These are phyloP conservation scores for Cubamyces lactineus DNA, from an alignment of 768 basidiomycete genomes.

Conservation along the genomic window DNA sequence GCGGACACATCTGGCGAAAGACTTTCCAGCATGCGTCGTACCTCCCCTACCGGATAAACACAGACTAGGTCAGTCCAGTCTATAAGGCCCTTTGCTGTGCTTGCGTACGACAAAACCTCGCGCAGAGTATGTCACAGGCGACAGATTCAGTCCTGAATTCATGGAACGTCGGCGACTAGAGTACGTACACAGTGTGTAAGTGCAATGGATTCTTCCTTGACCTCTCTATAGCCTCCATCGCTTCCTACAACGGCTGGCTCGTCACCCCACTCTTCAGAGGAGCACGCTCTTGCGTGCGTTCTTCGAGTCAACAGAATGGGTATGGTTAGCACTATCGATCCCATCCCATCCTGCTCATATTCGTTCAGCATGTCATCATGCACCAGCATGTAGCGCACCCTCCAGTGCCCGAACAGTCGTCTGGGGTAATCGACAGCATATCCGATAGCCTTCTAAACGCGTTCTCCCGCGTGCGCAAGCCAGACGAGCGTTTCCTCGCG, in stretches of 20 bases:
- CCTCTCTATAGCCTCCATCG: constrained; percentile 72
- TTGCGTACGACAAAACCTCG: neutral
- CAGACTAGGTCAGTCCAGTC: constrained; percentile 71
- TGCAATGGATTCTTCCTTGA: constrained; percentile 10
- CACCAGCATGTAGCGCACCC: constrained; percentile 95
- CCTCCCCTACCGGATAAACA: constrained; percentile 97
- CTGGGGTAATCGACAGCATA: constrained; percentile 89
- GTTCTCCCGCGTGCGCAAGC: constrained; percentile 93
- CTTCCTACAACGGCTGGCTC: constrained; percentile 87
- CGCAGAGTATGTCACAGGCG: constrained; percentile 95
- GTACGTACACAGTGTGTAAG: constrained; percentile 48
- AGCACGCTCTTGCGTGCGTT: constrained; percentile 92
- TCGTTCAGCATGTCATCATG: constrained; percentile 86
- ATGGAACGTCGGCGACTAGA: constrained; percentile 90
- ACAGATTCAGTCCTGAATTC: constrained; percentile 96
- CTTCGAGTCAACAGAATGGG: constrained; percentile 99
- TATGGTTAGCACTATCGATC: constrained; percentile 39
- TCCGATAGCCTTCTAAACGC: constrained; percentile 97
- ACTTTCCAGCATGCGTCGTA: constrained; percentile 98
- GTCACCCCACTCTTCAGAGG: constrained; percentile 92
- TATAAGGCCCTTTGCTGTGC: neutral
- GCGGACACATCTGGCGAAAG: constrained; percentile 81
- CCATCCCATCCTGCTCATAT: constrained; percentile 18
- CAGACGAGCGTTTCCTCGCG: constrained; percentile 91
- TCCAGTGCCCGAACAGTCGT: constrained; percentile 76